A percentile compares a stretch with the other conserved stretches of the same genome.
Evolutionary conservation across 2,329 filamentous ascomycete genomes (phyloP).

Genomic region (Alternaria ethzedia): DNA sequence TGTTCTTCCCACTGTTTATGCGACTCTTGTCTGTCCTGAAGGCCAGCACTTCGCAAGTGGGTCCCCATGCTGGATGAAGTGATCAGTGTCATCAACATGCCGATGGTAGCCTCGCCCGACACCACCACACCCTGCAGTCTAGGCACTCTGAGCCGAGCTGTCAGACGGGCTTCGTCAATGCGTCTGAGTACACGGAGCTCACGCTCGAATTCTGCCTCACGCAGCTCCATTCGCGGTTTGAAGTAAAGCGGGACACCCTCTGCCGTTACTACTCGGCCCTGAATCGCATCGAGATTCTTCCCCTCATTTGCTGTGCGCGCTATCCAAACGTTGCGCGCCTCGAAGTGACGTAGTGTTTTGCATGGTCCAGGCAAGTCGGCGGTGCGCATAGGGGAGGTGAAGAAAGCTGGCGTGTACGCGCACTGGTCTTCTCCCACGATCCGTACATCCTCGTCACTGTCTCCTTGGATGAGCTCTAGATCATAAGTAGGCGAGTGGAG

Average conservation of each 20-base stretch:
- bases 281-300: background rate
- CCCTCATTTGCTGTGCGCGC: background rate
- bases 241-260: conserved; percentile 7
- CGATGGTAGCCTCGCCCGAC: conserved; percentile 6
- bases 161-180: conserved; percentile 1
- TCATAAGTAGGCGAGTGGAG: conserved; percentile 7
- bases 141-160: conserved; percentile 1
- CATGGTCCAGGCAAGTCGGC: background rate
- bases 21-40: background rate
- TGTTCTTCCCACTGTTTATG: conserved; percentile 9
- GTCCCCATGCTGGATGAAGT: background rate
- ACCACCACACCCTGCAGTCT: conserved; percentile 3
- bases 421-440: conserved; percentile 1
- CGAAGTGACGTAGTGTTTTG: background rate
- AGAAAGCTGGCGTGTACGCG: conserved; percentile 1
- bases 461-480: background rate
- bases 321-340: background rate
- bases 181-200: conserved; percentile 2
- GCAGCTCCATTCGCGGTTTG: conserved; percentile 7
- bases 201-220: conserved; percentile 11
- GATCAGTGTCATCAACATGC: conserved; percentile 6
- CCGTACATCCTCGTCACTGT: background rate
- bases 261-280: conserved; percentile 5
- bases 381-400: background rate
- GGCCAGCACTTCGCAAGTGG: background rate